Evolutionary conservation across 2,329 filamentous ascomycete species (phyloP), one percentile per base, ranked within the genome.

Genomic region (Trichophyton schoenleinii): DNA sequence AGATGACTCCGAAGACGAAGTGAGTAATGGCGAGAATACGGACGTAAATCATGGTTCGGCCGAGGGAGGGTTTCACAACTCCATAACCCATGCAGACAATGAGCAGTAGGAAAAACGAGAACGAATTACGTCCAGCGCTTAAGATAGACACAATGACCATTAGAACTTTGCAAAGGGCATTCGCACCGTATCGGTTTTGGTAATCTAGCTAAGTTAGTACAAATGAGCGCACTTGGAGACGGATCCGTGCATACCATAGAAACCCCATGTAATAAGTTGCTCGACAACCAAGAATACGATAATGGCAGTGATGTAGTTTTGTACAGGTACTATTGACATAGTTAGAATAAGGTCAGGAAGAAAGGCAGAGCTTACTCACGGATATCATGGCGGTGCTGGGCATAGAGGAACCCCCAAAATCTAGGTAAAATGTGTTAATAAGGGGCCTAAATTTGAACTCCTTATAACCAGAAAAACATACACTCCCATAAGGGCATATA

Each of bases 21-120:
- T 99, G 94, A 1, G 87, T 89, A 64, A 91, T 87, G 15, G 94
- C 94, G 18, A 99, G 83, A 77, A 88, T 88, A 63, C 94, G 89
- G 49, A 96, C 91, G 69, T 89, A 92, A 66, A 92, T 84, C 94
- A 99, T 99, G 11, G 91, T 91, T 69, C 87, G 88, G 62, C 94
- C 94, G 3, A 99, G 82, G 1, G 87, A 90, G 1, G 87, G 88
- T 77, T 97, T 97, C 66, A 99, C 95, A 25, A 99, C 95, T 68
- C 94, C 94, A 69, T 99, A 99, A 36, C 94, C 94, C 94, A 99
- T 99, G 74, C 94, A 99, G 36, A 99, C 94, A 67, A 99, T 97
- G 60, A 99, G 85, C 7, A 99, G 82, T 58, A 99, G 80, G 80
- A 99, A 99, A 80, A 99, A 99, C 0, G 92, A 96, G 73, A 99